Evolutionary conservation across 2,329 filamentous ascomycete species (phyloP).

Genomic region (Ophiostoma ulmi): DNA sequence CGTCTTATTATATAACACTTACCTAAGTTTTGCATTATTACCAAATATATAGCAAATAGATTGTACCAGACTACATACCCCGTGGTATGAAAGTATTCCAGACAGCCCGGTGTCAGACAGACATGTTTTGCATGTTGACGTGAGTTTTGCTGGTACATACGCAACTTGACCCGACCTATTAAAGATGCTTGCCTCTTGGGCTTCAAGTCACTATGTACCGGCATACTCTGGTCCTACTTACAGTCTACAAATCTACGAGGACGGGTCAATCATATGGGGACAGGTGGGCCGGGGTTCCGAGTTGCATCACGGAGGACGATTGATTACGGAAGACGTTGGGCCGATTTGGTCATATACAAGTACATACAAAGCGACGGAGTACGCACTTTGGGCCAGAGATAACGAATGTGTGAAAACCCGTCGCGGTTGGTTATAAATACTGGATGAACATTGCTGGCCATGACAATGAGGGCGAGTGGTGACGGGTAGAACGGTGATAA

Average conservation of each 20-base stretch:
- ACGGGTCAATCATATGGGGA: constrained; percentile 17
- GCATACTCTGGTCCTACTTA: too few species aligned
- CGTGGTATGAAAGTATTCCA: neutral
- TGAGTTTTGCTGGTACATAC: neutral
- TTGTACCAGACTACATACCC: neutral
- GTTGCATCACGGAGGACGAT: constrained; percentile 6
- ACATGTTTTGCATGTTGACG: neutral
- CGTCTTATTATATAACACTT: neutral
- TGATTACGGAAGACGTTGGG: constrained; percentile 2
- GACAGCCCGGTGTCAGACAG: neutral
- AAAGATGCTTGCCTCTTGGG: neutral
- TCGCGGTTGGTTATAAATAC: neutral
- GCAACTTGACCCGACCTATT: neutral
- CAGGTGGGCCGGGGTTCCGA: constrained; percentile 1
- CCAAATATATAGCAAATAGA: neutral
- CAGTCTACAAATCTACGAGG: neutral
- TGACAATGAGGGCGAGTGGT: neutral
- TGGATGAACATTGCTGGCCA: neutral
- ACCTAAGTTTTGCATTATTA: neutral
- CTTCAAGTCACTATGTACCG: neutral
- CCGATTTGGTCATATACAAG: neutral
- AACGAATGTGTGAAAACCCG: neutral
- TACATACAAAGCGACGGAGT: neutral
- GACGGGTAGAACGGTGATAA: neutral
- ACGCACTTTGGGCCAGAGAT: constrained; percentile 2